phyloP scores from a whole-genome alignment of 257 asterid species.

The Nemophila menziesii region DNA sequence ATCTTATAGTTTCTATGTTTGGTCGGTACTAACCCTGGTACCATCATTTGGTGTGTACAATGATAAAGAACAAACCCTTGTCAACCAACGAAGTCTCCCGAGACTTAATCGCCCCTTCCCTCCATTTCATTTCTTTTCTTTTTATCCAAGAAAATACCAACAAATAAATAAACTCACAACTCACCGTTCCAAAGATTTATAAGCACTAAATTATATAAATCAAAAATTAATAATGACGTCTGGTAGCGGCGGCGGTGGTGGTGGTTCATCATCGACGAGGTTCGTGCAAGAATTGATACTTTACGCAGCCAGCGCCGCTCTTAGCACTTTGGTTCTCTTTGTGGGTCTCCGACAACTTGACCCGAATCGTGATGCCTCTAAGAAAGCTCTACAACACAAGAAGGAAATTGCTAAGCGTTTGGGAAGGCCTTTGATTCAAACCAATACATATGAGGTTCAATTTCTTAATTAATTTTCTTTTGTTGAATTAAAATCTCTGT shows the following conservation, averaged over 20 bases:
- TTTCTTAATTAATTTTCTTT: no score
- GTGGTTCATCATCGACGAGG: constrained; percentile 43
- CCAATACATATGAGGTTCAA: constrained; percentile 74
- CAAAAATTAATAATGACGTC: no score
- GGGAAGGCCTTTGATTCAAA: constrained; percentile 68
- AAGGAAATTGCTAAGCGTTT: constrained; percentile 86
- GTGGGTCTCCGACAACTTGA: constrained; percentile 65
- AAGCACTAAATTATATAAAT: constrained; percentile 6
- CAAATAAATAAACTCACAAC: neutral
- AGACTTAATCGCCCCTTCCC: neutral
- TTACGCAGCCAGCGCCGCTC: constrained; percentile 84
- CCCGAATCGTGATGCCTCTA: constrained; percentile 75
- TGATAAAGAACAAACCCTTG: neutral
- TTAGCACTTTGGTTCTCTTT: constrained; percentile 66
- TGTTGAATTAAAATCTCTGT: no score
- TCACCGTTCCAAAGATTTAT: neutral
- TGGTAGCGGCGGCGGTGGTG: no score
- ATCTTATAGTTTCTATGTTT: no score
- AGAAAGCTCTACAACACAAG: constrained; percentile 69
- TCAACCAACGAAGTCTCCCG: neutral
- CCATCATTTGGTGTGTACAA: no score
- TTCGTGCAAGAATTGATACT: constrained; percentile 52
- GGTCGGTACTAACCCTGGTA: no score
- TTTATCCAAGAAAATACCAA: neutral
- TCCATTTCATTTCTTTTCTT: neutral